Evolutionary conservation across 2,329 filamentous ascomycete species (phyloP).

Genomic region (Periconia sp.): DNA sequence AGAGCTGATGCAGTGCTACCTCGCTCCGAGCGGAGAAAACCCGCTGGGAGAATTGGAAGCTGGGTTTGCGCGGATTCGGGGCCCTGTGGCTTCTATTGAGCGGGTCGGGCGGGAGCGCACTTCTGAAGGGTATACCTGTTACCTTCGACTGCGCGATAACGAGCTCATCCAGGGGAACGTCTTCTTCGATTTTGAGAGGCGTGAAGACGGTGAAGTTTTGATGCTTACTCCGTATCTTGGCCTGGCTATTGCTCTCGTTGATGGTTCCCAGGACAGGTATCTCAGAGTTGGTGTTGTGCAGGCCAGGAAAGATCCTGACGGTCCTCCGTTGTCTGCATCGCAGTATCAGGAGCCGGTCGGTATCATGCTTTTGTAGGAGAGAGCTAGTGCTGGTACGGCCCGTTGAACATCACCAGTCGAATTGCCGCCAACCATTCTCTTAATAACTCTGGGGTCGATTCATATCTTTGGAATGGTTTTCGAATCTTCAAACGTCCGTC

Average conservation of each 20-base stretch:
- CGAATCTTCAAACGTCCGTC: too few relatives aligned
- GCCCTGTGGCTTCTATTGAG: background rate
- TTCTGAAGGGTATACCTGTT: constrained; percentile 1
- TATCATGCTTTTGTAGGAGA: too few relatives aligned
- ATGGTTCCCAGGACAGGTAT: background rate
- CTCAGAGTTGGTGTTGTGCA: constrained; percentile 6
- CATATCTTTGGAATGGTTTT: too few relatives aligned
- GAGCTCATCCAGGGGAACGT: constrained; percentile 2
- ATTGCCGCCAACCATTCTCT: too few relatives aligned
- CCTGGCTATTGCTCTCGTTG: background rate
- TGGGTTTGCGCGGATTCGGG: constrained; percentile 10
- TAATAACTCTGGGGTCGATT: too few relatives aligned
- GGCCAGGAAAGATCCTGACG: background rate
- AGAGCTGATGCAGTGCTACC: constrained; percentile 1
- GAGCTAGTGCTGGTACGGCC: too few relatives aligned
- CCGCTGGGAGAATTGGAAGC: constrained; percentile 13
- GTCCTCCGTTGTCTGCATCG: constrained; percentile 3
- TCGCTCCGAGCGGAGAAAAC: constrained; percentile 10
- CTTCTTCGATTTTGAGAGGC: constrained; percentile 6
- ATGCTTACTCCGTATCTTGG: constrained; percentile 10
- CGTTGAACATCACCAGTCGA: too few relatives aligned
- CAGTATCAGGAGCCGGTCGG: background rate
- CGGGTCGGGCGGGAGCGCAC: background rate
- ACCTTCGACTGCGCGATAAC: background rate
- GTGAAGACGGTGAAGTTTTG: constrained; percentile 5